Percentiles rank a stretch among this genome's conserved stretches.
Evolutionary conservation across 2,329 filamentous ascomycete genomes (phyloP).

Genomic region (Neocucurbitaria cava): DNA sequence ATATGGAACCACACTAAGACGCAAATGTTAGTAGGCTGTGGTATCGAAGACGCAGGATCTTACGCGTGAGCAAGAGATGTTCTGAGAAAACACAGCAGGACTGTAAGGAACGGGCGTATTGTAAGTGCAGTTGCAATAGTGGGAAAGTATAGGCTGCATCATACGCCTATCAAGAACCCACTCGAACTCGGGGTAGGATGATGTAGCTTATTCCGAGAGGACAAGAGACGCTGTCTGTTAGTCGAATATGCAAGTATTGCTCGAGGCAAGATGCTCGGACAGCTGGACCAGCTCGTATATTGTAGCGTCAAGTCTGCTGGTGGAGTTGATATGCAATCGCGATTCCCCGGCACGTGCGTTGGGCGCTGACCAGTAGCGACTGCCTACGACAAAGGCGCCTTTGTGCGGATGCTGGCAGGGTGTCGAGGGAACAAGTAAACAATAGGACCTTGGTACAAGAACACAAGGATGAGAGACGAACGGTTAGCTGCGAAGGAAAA

Average conservation of each 20-base stretch:
- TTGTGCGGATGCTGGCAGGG: constrained; percentile 18
- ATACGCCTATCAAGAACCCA: constrained; percentile 20
- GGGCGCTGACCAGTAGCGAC: constrained; percentile 31
- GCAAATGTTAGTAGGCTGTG: constrained; percentile 40
- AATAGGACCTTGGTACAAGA: neutral
- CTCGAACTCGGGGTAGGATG: constrained; percentile 7
- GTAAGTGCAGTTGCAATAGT: constrained; percentile 50
- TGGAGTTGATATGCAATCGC: constrained; percentile 17
- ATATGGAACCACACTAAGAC: constrained; percentile 54
- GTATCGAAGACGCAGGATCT: constrained; percentile 32
- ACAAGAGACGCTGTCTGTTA: constrained; percentile 16
- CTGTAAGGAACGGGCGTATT: constrained; percentile 51
- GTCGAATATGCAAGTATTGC: constrained; percentile 25
- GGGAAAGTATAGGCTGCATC: constrained; percentile 49
- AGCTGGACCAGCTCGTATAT: constrained; percentile 15
- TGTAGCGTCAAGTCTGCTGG: constrained; percentile 19
- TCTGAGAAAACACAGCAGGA: constrained; percentile 52
- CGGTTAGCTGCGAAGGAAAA: constrained; percentile 6
- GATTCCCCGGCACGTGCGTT: constrained; percentile 22
- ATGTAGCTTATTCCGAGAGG: neutral
- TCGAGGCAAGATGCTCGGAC: constrained; percentile 17
- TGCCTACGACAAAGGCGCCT: constrained; percentile 26
- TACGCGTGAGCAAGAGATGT: constrained; percentile 56
- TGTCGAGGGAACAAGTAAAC: constrained; percentile 17
- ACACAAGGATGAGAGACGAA: neutral